These are phyloP conservation scores for Fusarium nelsonii DNA, from an alignment of 2,329 filamentous ascomycete species.

Conservation along the genomic window DNA sequence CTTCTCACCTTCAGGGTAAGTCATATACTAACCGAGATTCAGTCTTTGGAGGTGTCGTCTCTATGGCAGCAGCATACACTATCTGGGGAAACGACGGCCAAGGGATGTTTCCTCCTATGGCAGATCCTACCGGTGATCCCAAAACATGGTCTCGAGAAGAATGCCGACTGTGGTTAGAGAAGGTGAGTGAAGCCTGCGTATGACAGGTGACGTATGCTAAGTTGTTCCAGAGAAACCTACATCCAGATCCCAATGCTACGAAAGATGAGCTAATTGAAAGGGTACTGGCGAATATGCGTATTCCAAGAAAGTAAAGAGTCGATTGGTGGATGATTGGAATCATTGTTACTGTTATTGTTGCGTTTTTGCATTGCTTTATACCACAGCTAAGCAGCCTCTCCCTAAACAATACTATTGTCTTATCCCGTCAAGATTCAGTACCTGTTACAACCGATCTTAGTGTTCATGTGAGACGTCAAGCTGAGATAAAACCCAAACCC, in stretches of 20 bases:
- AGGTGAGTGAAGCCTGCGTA: constrained; percentile 64
- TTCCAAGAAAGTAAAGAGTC: constrained; percentile 48
- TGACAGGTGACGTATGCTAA: constrained; percentile 1
- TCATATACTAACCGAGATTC: constrained; percentile 11
- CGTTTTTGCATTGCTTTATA: constrained; percentile 20
- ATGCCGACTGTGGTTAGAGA: constrained; percentile 81
- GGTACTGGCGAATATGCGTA: constrained; percentile 62
- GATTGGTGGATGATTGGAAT: neutral
- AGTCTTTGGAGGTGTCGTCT: constrained; percentile 40
- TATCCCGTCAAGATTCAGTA: neutral
- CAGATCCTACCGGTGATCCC: constrained; percentile 82
- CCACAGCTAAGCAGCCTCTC: constrained; percentile 10
- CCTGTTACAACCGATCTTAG: neutral
- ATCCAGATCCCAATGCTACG: constrained; percentile 58
- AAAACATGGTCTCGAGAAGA: constrained; percentile 82
- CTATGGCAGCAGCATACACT: constrained; percentile 73
- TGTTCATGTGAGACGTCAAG: neutral
- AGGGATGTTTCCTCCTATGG: constrained; percentile 81
- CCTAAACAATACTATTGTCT: neutral
- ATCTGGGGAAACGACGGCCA: constrained; percentile 76
- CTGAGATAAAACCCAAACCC: neutral
- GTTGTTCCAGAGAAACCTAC: constrained; percentile 58
- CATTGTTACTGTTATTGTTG: neutral
- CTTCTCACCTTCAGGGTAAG: constrained; percentile 39
- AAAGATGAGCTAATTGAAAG: constrained; percentile 62